Conservation (phyloP, 1,284 basidiomycete genomes). For the Cryptococcus neoformans region DNA sequence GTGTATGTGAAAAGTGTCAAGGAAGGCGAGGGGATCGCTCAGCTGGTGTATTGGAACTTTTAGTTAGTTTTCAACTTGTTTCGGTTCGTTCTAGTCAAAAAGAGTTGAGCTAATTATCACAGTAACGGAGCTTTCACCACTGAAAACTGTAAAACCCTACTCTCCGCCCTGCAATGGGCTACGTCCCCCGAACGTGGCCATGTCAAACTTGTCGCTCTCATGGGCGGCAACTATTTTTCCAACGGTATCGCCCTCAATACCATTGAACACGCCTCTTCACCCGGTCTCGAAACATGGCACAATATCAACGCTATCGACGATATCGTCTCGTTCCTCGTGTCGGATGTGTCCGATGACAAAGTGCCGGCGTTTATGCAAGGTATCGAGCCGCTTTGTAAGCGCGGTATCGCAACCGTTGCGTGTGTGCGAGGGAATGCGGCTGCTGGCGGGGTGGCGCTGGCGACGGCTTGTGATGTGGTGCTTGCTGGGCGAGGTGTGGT, state of each 20-base stretch:
- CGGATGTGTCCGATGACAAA: slow-evolving; percentile 23
- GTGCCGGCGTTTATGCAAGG: slow-evolving; percentile 42
- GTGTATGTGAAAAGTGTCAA: slow-evolving; percentile 48
- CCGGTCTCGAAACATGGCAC: slow-evolving; percentile 51
- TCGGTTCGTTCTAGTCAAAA: too few species aligned
- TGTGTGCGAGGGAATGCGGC: slow-evolving; percentile 52
- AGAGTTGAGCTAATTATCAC: neutral
- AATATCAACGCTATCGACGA: slow-evolving; percentile 54
- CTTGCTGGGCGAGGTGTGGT: slow-evolving; percentile 47
- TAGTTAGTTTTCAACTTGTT: slow-evolving; percentile 38
- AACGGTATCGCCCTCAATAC: slow-evolving; percentile 54
- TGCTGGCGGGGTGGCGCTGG: slow-evolving; percentile 53
- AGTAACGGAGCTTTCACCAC: slow-evolving; percentile 53
- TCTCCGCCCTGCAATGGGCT: slow-evolving; percentile 47
- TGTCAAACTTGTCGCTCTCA: slow-evolving; percentile 47
- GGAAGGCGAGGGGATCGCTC: slow-evolving; percentile 32
- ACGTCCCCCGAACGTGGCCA: slow-evolving; percentile 34
- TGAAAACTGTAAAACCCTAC: slow-evolving; percentile 47
- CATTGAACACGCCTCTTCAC: slow-evolving; percentile 48
- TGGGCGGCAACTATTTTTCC: slow-evolving; percentile 51
- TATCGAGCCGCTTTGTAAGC: slow-evolving; percentile 39
- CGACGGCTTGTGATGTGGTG: slow-evolving; percentile 51
- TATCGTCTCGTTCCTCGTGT: slow-evolving; percentile 45
- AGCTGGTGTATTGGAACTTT: slow-evolving; percentile 52
- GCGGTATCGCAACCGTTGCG: slow-evolving; percentile 51